Evolutionary conservation across 352 stramenopile species (phyloP).

Genomic region (Phytophthora pisi): DNA sequence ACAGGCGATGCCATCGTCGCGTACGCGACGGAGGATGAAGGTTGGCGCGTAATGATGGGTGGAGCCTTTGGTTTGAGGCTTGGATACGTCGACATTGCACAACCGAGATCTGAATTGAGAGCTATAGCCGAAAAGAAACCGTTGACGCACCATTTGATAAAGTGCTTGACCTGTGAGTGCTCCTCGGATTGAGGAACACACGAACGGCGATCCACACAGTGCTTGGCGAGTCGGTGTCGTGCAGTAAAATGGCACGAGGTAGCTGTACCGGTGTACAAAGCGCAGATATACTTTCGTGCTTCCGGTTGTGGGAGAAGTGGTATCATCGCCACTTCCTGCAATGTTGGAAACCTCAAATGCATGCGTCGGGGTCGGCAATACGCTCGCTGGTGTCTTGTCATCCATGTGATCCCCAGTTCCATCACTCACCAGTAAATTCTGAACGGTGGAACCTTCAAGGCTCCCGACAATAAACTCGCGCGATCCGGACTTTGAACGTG

Average conservation of each 20-base stretch:
- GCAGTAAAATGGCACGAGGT: conserved; percentile 65
- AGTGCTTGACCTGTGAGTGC: conserved; percentile 38
- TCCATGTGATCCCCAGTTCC: conserved; percentile 6
- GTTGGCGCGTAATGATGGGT: neutral
- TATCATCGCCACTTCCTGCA: conserved; percentile 3
- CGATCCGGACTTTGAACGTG: neutral
- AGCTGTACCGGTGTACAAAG: conserved; percentile 47
- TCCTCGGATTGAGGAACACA: conserved; percentile 26
- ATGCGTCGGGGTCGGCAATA: conserved; percentile 35
- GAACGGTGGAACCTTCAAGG: conserved; percentile 39
- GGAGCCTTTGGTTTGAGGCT: neutral
- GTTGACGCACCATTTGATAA: conserved; percentile 31
- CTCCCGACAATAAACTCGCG: conserved; percentile 13
- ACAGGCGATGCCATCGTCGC: conserved; percentile 52
- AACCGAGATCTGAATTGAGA: neutral
- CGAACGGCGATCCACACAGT: conserved; percentile 47
- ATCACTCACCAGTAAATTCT: conserved; percentile 41
- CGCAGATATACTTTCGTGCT: conserved; percentile 40
- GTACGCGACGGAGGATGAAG: conserved; percentile 58
- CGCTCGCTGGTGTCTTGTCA: conserved; percentile 15
- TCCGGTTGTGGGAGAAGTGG: neutral
- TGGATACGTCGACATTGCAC: neutral
- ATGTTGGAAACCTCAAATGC: conserved; percentile 43
- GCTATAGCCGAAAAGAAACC: conserved; percentile 13
- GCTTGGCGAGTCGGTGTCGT: conserved; percentile 39